Conservation (phyloP, 2,329 filamentous ascomycete genomes). For the Penicillium frequentans region DNA sequence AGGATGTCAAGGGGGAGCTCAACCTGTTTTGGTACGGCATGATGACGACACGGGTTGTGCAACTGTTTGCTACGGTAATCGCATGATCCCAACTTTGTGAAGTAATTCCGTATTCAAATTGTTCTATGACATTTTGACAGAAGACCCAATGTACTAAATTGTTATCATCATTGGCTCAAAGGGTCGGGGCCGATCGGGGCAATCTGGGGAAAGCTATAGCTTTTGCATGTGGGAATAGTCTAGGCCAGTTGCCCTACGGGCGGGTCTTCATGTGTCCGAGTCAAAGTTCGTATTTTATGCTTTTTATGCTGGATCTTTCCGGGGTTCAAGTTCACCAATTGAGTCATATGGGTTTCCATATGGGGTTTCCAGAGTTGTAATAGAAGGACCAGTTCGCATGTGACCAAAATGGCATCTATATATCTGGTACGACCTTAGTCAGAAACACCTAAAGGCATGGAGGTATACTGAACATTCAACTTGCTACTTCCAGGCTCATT, state of each 20-base stretch:
- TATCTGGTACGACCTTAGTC: neutral
- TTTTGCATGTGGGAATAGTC: neutral
- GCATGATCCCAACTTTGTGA: neutral
- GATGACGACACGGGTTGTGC: conserved; percentile 14
- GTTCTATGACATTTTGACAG: neutral
- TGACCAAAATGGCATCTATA: too few species aligned
- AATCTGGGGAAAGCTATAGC: conserved; percentile 11
- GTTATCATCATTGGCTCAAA: neutral
- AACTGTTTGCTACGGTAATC: conserved; percentile 2
- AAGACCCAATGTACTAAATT: neutral
- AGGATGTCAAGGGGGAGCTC: neutral
- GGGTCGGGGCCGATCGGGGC: conserved; percentile 5
- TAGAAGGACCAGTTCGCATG: too few species aligned
- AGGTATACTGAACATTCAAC: too few species aligned
- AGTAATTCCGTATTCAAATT: neutral
- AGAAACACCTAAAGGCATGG: too few species aligned
- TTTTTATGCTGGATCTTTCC: too few species aligned
- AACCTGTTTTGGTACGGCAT: conserved; percentile 14
- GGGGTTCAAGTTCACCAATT: too few species aligned
- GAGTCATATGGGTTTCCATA: too few species aligned
- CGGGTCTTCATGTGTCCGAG: too few species aligned
- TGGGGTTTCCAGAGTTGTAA: too few species aligned
- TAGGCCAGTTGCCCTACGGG: neutral
- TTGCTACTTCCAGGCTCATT: too few species aligned
- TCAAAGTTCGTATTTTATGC: too few species aligned